These are phyloP conservation scores for Fomitopsis betulina DNA, from an alignment of 1,284 basidiomycete genomes.

Conservation along the genomic window DNA sequence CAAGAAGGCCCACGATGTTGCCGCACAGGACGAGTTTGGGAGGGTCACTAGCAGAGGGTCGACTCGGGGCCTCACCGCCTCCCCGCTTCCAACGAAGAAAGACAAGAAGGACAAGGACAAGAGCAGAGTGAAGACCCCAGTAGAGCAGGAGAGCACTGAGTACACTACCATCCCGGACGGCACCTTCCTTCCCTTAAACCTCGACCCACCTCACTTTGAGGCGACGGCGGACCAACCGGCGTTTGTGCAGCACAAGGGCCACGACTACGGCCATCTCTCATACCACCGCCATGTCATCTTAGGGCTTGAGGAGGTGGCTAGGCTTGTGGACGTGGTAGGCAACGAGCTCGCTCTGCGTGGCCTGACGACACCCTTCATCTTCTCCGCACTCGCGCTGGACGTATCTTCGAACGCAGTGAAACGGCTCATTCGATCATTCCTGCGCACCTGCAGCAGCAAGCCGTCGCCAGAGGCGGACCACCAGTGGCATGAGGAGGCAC, in stretches of 20 bases:
- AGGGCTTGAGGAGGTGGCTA: constrained; percentile 67
- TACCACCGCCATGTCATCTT: constrained; percentile 72
- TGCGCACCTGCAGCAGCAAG: constrained; percentile 48
- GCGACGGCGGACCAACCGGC: constrained; percentile 19
- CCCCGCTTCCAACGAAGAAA: constrained; percentile 32
- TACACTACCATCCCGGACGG: constrained; percentile 52
- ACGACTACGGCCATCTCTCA: constrained; percentile 71
- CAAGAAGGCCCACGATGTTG: constrained; percentile 29
- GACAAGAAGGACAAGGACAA: constrained; percentile 46
- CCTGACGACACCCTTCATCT: constrained; percentile 84
- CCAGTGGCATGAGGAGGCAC: constrained; percentile 73
- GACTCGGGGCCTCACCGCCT: constrained; percentile 25
- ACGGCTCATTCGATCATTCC: constrained; percentile 71
- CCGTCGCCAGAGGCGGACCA: constrained; percentile 44
- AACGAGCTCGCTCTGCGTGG: constrained; percentile 72
- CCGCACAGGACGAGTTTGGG: constrained; percentile 61
- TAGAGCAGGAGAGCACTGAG: constrained; percentile 31
- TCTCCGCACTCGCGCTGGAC: constrained; percentile 83
- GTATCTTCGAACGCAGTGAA: constrained; percentile 68
- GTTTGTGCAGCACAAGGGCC: constrained; percentile 23
- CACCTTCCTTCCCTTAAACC: constrained; percentile 55
- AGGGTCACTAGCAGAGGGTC: constrained; percentile 45
- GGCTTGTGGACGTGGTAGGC: constrained; percentile 66
- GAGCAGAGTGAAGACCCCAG: constrained; percentile 34
- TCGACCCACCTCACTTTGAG: constrained; percentile 43